Evolutionary conservation across 352 stramenopile species (phyloP).

Genomic region (Phytophthora ohioensis): DNA sequence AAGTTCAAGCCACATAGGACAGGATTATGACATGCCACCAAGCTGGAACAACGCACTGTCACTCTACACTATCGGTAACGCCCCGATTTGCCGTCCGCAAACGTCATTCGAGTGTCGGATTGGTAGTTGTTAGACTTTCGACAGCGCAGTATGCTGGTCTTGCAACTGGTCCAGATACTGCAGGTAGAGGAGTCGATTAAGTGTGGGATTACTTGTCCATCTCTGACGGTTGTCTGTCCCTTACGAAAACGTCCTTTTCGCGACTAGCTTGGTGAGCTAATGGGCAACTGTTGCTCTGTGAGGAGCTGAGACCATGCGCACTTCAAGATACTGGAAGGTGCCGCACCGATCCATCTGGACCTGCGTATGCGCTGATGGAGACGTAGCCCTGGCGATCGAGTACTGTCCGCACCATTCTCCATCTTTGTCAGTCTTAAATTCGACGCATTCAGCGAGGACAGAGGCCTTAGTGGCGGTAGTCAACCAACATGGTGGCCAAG

Average conservation of each 20-base stretch:
- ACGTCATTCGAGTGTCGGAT: background rate
- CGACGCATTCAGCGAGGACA: background rate
- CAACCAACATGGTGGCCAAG: slow-evolving; percentile 14
- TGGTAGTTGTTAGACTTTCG: background rate
- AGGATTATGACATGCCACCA: background rate
- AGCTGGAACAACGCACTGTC: background rate
- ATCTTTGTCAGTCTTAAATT: slow-evolving; percentile 4
- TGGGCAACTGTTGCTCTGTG: slow-evolving; percentile 1
- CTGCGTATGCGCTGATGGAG: background rate
- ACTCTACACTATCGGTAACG: background rate
- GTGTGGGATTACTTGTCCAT: slow-evolving; percentile 5
- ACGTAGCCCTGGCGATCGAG: background rate
- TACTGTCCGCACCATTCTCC: too few relatives aligned
- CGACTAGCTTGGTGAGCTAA: slow-evolving; percentile 6
- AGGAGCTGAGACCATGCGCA: slow-evolving; percentile 14
- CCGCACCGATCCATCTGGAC: slow-evolving; percentile 13
- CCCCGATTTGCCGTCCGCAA: slow-evolving; percentile 5
- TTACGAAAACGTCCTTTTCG: slow-evolving; percentile 9
- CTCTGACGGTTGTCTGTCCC: slow-evolving; percentile 7
- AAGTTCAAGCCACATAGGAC: background rate
- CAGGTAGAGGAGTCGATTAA: background rate
- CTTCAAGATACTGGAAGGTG: slow-evolving; percentile 19
- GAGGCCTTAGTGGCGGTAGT: background rate
- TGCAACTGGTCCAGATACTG: background rate
- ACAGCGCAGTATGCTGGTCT: background rate